Percentiles rank a stretch among this genome's conserved stretches.
Conservation (phyloP, 148 eudicot species). For the Silene conica region DNA sequence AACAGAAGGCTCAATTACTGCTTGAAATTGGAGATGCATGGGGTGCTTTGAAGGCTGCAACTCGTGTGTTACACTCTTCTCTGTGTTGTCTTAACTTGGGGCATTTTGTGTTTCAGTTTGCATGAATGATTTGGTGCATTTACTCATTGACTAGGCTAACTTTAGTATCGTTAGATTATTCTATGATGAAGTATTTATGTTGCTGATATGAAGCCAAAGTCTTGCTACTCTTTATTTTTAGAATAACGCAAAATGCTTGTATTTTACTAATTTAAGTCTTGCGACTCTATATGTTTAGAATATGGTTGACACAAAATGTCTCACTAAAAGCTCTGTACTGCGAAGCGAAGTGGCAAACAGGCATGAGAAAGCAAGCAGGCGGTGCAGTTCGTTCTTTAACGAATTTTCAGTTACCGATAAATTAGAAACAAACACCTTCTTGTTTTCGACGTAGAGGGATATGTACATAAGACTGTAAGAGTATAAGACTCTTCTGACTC, state of each 20-base stretch:
- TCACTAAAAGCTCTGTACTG: background rate
- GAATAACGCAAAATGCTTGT: background rate
- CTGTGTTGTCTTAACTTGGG: conserved; percentile 14
- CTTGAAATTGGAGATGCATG: conserved; percentile 85
- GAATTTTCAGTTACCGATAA: background rate
- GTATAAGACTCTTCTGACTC: background rate
- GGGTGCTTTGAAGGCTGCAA: conserved; percentile 86
- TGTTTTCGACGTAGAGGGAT: background rate
- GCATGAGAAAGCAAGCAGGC: background rate
- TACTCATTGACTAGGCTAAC: background rate
- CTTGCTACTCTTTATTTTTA: background rate
- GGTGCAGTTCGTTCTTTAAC: background rate
- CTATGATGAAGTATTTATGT: background rate
- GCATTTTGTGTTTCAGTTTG: background rate
- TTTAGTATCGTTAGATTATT: background rate
- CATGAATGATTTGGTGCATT: conserved; percentile 9
- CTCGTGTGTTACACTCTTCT: conserved; percentile 40
- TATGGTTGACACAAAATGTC: background rate
- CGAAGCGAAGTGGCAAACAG: background rate
- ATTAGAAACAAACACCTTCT: background rate
- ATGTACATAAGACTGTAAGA: background rate
- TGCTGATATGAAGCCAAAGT: background rate
- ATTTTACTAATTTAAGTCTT: background rate
- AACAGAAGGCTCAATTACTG: conserved; percentile 84
- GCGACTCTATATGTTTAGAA: background rate